Evolutionary conservation across 257 asterid species (phyloP), one percentile per base, ranked within the genome.

Genomic region (Gentiana straminea): DNA sequence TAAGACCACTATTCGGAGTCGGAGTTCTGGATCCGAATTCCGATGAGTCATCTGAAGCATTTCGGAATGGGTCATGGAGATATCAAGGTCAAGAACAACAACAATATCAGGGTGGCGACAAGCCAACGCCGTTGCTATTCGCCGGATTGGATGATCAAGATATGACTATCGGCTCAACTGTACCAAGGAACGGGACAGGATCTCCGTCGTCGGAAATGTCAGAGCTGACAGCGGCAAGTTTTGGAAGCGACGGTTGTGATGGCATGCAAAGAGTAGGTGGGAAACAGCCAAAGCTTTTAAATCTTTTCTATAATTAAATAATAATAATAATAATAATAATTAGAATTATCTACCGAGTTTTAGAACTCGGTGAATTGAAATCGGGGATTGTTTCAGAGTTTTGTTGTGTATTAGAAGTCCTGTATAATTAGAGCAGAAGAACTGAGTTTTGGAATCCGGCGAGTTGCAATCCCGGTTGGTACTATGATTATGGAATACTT

Each of bases 221-320:
- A 68, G 94, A 78, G 49, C n/a, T 70, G 52, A 68, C 80, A 55
- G 68, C 75, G 57, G 68, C 75, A 70, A 75, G 68, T 47, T 54
- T 59, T n/a, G 84, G 77, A 39, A 59, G 69, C 57, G 61, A 64
- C 44, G 70, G 72, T 37, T 77, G 50, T 13, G 63, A 61, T 59
- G 75, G 59, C 57, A 65, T 38, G 7, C 45, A 68, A 13, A 55
- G 58, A 49, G 84, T 68, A 57, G 91, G 82, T 54, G 61, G 70
- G 63, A 74, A 79, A 69, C 79, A 73, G 78, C 94, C 94, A 75
- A 83, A 83, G 71, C 95, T 92, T 61, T 85, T 92, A 68, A 92
- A 92, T 72, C 86, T 92, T 55, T 88, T 67, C 76, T 60, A 47
- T 79, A 68, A 38, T 41, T 13, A 24, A 55, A 13, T 35, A 3